phyloP scores from a whole-genome alignment of 352 stramenopile genomes.

The Halophytophthora batemanensis region DNA sequence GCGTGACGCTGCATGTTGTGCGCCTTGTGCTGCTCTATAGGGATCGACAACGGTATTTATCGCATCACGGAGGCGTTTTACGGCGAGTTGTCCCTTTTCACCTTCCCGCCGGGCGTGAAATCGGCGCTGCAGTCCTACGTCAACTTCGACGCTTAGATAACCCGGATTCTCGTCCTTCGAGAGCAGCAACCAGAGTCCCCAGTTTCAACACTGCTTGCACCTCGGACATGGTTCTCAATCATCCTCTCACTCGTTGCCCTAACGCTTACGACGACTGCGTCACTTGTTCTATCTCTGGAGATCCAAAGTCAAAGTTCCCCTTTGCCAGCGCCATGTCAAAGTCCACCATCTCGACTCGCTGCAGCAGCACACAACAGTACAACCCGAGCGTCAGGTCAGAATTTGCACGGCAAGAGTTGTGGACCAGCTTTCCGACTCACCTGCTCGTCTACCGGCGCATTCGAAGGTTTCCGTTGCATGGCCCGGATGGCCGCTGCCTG shows the following conservation, averaged over 20 bases:
- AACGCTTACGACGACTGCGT: neutral
- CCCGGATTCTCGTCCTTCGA: neutral
- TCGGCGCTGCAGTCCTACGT: constrained; percentile 43
- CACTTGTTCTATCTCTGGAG: constrained; percentile 8
- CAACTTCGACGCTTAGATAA: constrained; percentile 42
- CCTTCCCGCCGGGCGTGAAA: constrained; percentile 47
- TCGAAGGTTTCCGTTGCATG: constrained; percentile 55
- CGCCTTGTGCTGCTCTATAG: constrained; percentile 17
- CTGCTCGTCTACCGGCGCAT: constrained; percentile 22
- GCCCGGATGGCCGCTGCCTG: constrained; percentile 66
- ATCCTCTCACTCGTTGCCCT: neutral
- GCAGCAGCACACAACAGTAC: constrained; percentile 1
- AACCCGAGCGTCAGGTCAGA: constrained; percentile 4
- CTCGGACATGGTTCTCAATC: constrained; percentile 8
- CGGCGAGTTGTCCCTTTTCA: constrained; percentile 53
- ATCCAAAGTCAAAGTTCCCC: constrained; percentile 37
- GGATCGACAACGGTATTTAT: constrained; percentile 79
- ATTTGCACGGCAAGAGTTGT: too few species aligned
- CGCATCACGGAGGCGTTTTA: constrained; percentile 70
- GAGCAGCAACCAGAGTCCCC: too few species aligned
- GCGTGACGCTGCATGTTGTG: constrained; percentile 1
- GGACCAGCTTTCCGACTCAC: constrained; percentile 7
- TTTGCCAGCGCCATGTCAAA: constrained; percentile 38
- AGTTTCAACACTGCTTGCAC: constrained; percentile 17
- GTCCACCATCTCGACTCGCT: constrained; percentile 43